Conservation (phyloP, 208 protist genomes). For the Trichomonas gallinae region DNA sequence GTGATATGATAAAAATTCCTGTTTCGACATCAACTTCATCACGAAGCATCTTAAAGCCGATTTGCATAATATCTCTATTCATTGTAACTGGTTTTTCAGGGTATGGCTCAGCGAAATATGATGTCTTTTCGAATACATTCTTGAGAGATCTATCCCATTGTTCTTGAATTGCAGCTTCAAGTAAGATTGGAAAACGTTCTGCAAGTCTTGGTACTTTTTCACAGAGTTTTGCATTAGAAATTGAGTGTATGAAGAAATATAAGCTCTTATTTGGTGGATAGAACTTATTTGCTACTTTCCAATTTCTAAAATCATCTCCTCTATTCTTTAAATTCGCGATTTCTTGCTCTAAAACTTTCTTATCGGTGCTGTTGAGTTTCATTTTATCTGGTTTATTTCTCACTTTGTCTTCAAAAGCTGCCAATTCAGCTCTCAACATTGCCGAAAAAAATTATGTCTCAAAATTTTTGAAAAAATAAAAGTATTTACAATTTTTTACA, state of each 20-base stretch:
- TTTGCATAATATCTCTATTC: neutral
- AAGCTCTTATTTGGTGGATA: neutral
- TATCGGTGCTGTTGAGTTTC: neutral
- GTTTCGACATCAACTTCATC: neutral
- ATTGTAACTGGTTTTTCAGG: neutral
- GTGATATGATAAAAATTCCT: neutral
- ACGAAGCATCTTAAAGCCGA: neutral
- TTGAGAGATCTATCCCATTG: neutral
- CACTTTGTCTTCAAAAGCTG: neutral
- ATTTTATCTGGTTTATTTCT: neutral
- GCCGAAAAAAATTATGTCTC: no score
- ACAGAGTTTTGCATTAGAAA: neutral
- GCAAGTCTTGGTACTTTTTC: neutral
- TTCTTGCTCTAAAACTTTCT: neutral
- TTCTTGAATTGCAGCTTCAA: neutral
- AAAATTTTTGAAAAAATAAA: no score
- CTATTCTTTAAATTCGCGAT: neutral
- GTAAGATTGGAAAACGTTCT: neutral
- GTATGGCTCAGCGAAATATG: neutral
- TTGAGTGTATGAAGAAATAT: neutral
- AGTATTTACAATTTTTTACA: no score
- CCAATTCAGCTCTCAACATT: neutral
- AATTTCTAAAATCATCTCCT: neutral
- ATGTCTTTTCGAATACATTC: neutral
- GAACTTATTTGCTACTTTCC: neutral